Conservation (phyloP, 305 asterid species). For the Fraxinus xanthoxyloides region DNA sequence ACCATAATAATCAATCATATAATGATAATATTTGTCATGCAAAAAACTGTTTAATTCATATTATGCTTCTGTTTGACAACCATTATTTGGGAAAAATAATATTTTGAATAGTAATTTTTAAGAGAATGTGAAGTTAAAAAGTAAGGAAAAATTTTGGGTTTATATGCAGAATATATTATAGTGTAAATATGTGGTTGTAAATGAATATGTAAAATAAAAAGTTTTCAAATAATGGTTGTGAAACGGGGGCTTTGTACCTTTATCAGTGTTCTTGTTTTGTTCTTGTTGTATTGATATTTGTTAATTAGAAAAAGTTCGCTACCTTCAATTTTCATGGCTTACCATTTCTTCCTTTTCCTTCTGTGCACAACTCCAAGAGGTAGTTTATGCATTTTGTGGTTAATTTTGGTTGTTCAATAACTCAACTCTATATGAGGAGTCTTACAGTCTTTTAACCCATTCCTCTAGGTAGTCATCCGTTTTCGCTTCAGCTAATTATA, state of each 20-base stretch:
- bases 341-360: not conserved
- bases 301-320: not conserved
- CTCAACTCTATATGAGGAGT: not conserved
- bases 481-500: not conserved
- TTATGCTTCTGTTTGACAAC: not conserved
- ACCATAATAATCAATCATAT: not conserved
- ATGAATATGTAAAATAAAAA: not conserved
- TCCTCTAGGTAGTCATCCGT: not conserved
- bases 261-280: not conserved
- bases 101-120: not conserved
- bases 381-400: constrained; percentile 1
- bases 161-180: too few relatives aligned
- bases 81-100: not conserved
- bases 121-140: too few relatives aligned
- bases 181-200: too few relatives aligned
- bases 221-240: not conserved
- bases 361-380: not conserved
- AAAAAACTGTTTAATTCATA: not conserved
- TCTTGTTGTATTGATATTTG: not conserved
- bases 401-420: not conserved
- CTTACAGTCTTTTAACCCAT: not conserved
- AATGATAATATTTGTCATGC: not conserved
- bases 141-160: too few relatives aligned
- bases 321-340: not conserved
- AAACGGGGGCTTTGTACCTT: not conserved